phyloP scores from a whole-genome alignment of 805 yeast species.

The Ogataea methanolica region DNA sequence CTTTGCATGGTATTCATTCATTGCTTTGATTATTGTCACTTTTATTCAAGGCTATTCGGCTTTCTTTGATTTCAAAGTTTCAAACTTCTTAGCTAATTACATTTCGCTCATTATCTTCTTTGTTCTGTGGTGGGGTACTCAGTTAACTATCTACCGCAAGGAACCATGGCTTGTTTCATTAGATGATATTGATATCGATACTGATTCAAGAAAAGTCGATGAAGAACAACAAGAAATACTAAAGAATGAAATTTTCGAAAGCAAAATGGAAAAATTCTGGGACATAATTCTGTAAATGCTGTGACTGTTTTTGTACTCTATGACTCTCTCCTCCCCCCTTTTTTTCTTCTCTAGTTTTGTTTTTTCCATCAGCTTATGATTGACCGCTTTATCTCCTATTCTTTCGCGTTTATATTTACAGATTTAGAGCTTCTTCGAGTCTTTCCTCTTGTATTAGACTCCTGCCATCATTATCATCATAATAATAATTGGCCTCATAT shows the following conservation, averaged over 20 bases:
- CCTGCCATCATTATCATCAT: no score
- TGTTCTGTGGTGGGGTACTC: conserved; percentile 43
- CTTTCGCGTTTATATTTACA: no score
- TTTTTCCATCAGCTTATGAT: background rate
- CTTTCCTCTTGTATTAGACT: no score
- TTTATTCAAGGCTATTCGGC: conserved; percentile 69
- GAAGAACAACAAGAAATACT: conserved; percentile 5
- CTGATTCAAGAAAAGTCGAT: conserved; percentile 4
- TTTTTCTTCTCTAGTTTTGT: background rate
- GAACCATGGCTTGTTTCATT: conserved; percentile 42
- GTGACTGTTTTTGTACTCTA: background rate
- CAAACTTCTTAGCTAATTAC: conserved; percentile 64
- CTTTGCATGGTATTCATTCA: conserved; percentile 57
- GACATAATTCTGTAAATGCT: background rate
- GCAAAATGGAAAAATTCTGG: background rate
- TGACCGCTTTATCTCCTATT: no score
- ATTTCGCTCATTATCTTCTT: conserved; percentile 61
- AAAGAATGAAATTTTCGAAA: conserved; percentile 2
- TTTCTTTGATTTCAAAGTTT: conserved; percentile 51
- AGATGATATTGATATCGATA: conserved; percentile 51
- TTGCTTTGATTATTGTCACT: conserved; percentile 49
- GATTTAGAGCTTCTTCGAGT: no score
- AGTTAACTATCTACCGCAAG: conserved; percentile 49
- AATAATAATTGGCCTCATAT: no score
- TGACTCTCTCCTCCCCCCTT: background rate